Base-by-base conservation (phyloP, 1,284 basidiomycete genomes). In the Pterulicium gracile region DNA sequence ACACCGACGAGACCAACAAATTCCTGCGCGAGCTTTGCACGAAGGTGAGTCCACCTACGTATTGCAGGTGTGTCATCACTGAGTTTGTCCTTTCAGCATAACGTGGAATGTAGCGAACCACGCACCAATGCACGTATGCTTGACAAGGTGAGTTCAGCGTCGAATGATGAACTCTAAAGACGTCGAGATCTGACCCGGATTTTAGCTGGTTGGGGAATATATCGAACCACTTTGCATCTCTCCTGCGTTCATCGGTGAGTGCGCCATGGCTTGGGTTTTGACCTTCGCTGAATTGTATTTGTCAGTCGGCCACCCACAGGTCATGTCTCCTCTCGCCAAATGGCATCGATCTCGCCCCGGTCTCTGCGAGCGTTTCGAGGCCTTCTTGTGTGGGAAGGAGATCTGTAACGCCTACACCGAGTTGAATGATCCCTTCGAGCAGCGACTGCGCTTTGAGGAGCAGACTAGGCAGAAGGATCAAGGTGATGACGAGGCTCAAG, bases 311-410 rank as follows among this genome's bases (percentile, higher is more conserved):
- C 95, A 99, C 67, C 95, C 95, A 39, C 94, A 98, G 72, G 90
- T 99, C 57, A 99, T 99, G 95, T 97, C 93, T 2, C 95, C 95
- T 4, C 79, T 99, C 18, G 96, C 95, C 62, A 97, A 97, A 70
- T 89, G 87, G 75, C 90, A 96, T 65, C 86, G 93, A 51, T 89
- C 87, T 15, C 81, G 89, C 41, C 87, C 90, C 0, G 96, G 96
- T 39, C 75, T 98, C 10, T 98, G 94, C 66, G 95, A 99, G 67
- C 89, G 95, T 14, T 99, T 99, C 72, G 95, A 99, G 65, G 91
- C 81, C 4, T 99, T 99, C 75, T 80, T 99, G 72, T 96, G 93
- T 44, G 93, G 92, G 53, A 97, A 97, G 77, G 95, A 98, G 69
- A 87, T 98, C 64, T 94, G 90, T 71, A 96, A 96, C 58, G 91